phyloP scores from a whole-genome alignment of 768 basidiomycete species.

The Termitomyces titanicus region DNA sequence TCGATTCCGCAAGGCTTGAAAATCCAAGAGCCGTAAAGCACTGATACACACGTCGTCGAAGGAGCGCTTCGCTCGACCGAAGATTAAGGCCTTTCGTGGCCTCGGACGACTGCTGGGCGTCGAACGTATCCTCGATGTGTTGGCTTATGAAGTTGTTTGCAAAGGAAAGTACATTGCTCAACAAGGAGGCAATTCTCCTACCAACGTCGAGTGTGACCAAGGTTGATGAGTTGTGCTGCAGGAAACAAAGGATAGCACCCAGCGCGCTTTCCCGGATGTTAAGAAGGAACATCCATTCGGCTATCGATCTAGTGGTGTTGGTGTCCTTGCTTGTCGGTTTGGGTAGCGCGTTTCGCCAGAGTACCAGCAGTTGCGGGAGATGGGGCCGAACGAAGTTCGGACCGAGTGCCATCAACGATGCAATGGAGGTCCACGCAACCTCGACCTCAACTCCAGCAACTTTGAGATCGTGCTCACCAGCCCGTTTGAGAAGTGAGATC shows the following conservation, averaged over 20 bases:
- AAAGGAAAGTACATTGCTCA: conserved; percentile 89
- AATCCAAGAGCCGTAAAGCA: conserved; percentile 84
- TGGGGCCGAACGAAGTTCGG: conserved; percentile 93
- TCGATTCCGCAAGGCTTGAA: conserved; percentile 73
- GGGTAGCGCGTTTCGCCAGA: conserved; percentile 96
- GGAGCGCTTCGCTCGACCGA: conserved; percentile 75
- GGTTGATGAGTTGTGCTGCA: conserved; percentile 70
- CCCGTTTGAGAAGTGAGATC: conserved; percentile 83
- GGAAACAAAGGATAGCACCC: conserved; percentile 83
- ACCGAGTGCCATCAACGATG: conserved; percentile 87
- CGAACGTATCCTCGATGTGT: conserved; percentile 60
- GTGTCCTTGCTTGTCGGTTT: conserved; percentile 91
- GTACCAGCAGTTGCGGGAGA: conserved; percentile 87
- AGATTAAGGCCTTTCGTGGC: conserved; percentile 49
- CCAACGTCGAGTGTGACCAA: conserved; percentile 90
- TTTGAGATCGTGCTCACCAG: conserved; percentile 86
- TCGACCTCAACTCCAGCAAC: conserved; percentile 84
- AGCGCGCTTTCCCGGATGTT: conserved; percentile 89
- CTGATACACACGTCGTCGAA: conserved; percentile 83
- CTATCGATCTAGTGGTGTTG: conserved; percentile 56
- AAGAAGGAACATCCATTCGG: conserved; percentile 90
- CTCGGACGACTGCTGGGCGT: conserved; percentile 30
- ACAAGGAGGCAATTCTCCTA: conserved; percentile 78
- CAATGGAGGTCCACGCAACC: conserved; percentile 91
- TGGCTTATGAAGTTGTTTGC: conserved; percentile 78